Percentiles rank a stretch among this genome's conserved stretches.
These are phyloP conservation scores for Xerocomellus chrysenteron DNA, from an alignment of 768 basidiomycete genomes.

Conservation along the genomic window DNA sequence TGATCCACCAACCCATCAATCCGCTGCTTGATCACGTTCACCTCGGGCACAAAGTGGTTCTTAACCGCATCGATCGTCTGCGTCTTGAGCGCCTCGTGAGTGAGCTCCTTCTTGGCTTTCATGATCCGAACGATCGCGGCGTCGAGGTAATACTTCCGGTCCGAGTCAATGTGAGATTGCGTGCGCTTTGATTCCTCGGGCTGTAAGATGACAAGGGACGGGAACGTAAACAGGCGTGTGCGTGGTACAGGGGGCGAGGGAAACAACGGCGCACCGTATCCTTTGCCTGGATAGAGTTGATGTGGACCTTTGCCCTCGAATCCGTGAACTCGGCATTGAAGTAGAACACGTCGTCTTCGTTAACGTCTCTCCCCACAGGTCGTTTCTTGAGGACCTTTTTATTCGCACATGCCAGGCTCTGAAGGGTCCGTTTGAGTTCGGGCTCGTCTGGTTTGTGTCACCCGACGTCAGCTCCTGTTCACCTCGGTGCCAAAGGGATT, in stretches of 20 bases:
- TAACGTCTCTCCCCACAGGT: slow-evolving; percentile 75
- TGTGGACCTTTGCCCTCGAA: slow-evolving; percentile 75
- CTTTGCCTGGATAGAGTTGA: slow-evolving; percentile 94
- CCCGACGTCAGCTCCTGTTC: not conserved
- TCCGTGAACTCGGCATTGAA: slow-evolving; percentile 87
- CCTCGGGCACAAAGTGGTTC: slow-evolving; percentile 82
- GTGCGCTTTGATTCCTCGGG: slow-evolving; percentile 84
- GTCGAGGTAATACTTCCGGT: slow-evolving; percentile 83
- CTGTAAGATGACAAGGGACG: slow-evolving; percentile 35
- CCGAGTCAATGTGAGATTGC: slow-evolving; percentile 80
- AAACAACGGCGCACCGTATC: slow-evolving; percentile 64
- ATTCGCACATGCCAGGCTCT: slow-evolving; percentile 90
- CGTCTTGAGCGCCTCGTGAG: slow-evolving; percentile 74
- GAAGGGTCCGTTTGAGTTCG: slow-evolving; percentile 81
- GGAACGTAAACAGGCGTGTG: not conserved
- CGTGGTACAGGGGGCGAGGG: not conserved
- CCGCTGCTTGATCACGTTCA: slow-evolving; percentile 81
- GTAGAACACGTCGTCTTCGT: slow-evolving; percentile 70
- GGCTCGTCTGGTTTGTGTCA: slow-evolving; percentile 48
- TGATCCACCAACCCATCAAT: slow-evolving; percentile 80
- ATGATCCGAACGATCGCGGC: slow-evolving; percentile 96
- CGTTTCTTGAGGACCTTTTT: slow-evolving; percentile 84
- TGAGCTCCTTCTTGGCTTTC: slow-evolving; percentile 88
- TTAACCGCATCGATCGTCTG: slow-evolving; percentile 86
- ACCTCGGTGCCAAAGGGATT: not conserved